A percentile compares a stretch with the other conserved stretches of the same genome.
These are phyloP conservation scores for Phytopythium vexans DNA, from an alignment of 352 stramenopile species.

Conservation along the genomic window DNA sequence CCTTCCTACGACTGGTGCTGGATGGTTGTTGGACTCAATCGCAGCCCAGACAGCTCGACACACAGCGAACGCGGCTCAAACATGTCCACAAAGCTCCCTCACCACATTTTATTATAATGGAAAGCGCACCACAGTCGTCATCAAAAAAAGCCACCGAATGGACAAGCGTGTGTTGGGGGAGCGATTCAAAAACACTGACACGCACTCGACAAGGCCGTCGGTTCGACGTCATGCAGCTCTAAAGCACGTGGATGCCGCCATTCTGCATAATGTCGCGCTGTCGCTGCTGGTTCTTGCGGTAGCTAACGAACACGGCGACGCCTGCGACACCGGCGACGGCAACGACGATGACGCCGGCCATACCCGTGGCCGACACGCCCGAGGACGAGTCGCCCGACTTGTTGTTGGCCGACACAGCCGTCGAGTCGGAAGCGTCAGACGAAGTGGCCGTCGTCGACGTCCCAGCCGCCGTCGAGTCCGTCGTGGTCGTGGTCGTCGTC, in stretches of 20 bases:
- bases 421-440: not conserved
- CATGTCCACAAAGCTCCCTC: too few relatives aligned
- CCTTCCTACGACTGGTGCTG: too few relatives aligned
- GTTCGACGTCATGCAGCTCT: conserved; percentile 1
- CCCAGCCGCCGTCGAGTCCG: conserved; percentile 10
- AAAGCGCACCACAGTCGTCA: too few relatives aligned
- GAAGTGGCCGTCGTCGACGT: conserved; percentile 6
- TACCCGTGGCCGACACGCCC: conserved; percentile 46
- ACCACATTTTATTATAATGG: too few relatives aligned
- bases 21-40: too few relatives aligned
- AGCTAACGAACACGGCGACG: conserved; percentile 58
- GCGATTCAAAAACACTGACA: too few relatives aligned
- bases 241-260: conserved; percentile 35
- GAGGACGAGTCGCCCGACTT: conserved; percentile 26
- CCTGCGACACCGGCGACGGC: conserved; percentile 45
- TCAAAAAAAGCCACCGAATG: too few relatives aligned
- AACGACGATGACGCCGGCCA: conserved; percentile 59
- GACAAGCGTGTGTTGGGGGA: too few relatives aligned
- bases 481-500: conserved; percentile 6
- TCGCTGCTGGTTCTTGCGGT: conserved; percentile 74
- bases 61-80: too few relatives aligned
- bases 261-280: conserved; percentile 81
- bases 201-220: too few relatives aligned
- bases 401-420: conserved; percentile 39
- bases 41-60: too few relatives aligned